A percentile compares a stretch with the other conserved stretches of the same genome.
Evolutionary conservation across 768 basidiomycete species (phyloP).

Genomic region (Mycena alexandri): DNA sequence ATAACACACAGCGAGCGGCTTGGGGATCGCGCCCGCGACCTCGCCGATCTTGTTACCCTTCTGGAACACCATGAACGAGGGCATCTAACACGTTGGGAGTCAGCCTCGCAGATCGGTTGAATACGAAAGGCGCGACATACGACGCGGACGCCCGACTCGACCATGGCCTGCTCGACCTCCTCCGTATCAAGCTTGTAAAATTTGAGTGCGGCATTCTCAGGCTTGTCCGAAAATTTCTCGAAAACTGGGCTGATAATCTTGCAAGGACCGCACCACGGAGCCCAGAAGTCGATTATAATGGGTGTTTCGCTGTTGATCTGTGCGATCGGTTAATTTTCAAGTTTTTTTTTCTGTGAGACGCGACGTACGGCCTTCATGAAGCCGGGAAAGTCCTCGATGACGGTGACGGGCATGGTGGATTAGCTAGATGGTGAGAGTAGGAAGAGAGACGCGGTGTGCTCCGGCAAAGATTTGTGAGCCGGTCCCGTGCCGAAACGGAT

Average conservation of each 20-base stretch:
- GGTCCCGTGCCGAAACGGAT: conserved; percentile 12
- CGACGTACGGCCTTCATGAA: conserved; percentile 61
- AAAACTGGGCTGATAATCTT: conserved; percentile 73
- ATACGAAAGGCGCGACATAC: conserved; percentile 53
- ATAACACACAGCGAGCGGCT: conserved; percentile 24
- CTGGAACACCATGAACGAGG: conserved; percentile 45
- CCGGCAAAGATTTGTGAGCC: conserved; percentile 7
- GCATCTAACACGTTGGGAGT: conserved; percentile 50
- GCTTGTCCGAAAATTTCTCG: conserved; percentile 61
- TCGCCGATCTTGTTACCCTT: conserved; percentile 45
- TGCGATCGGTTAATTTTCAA: conserved; percentile 16
- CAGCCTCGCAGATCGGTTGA: too few species aligned
- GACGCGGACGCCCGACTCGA: conserved; percentile 72
- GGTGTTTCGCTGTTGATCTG: conserved; percentile 63
- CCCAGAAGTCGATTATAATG: conserved; percentile 80
- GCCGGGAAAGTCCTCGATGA: conserved; percentile 50
- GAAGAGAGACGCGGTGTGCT: conserved; percentile 13
- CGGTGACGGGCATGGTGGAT: conserved; percentile 54
- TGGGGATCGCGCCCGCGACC: conserved; percentile 54
- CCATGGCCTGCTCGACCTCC: conserved; percentile 60
- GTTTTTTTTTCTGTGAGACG: neutral
- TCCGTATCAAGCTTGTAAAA: conserved; percentile 87
- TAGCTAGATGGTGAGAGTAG: neutral
- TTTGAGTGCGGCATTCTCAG: conserved; percentile 52
- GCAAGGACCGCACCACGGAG: conserved; percentile 84